phyloP scores from a whole-genome alignment of 768 basidiomycete species.

The Strobilomyces confusus region DNA sequence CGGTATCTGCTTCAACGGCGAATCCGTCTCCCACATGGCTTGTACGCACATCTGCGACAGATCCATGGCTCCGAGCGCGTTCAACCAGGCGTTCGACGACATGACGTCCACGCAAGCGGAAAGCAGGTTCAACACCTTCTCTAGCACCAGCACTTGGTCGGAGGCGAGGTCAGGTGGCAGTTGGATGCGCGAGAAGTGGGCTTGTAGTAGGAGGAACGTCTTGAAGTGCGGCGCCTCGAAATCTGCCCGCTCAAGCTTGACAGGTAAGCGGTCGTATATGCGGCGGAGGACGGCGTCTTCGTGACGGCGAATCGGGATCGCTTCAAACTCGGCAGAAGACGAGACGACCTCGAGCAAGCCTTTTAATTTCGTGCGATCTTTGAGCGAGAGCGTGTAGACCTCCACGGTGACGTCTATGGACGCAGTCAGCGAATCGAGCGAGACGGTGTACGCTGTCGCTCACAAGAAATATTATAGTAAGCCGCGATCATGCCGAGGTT shows the following conservation, averaged over 20 bases:
- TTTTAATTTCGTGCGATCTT: slow-evolving; percentile 95
- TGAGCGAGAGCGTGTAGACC: slow-evolving; percentile 92
- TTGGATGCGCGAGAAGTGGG: slow-evolving; percentile 91
- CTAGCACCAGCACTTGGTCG: slow-evolving; percentile 83
- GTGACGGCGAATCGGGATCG: slow-evolving; percentile 90
- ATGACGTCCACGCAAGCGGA: slow-evolving; percentile 97
- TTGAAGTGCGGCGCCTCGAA: slow-evolving; percentile 98
- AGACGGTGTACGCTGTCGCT: slow-evolving; percentile 26
- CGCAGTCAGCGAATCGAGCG: not conserved
- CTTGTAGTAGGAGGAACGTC: slow-evolving; percentile 93
- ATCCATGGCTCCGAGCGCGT: slow-evolving; percentile 95
- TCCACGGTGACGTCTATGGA: slow-evolving; percentile 87
- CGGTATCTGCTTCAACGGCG: slow-evolving; percentile 92
- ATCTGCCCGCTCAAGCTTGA: slow-evolving; percentile 80
- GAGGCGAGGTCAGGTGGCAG: slow-evolving; percentile 91
- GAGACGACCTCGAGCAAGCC: slow-evolving; percentile 95
- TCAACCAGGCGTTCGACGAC: slow-evolving; percentile 95
- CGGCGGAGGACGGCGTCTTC: slow-evolving; percentile 82
- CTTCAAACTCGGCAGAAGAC: slow-evolving; percentile 94
- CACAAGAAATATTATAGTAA: slow-evolving; percentile 91
- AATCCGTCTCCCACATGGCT: slow-evolving; percentile 96
- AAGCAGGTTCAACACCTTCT: slow-evolving; percentile 86
- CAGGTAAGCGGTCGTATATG: slow-evolving; percentile 94
- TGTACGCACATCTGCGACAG: slow-evolving; percentile 98
- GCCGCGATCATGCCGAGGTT: slow-evolving; percentile 99